phyloP scores from a whole-genome alignment of 345 rosid species.

The Draba incana region DNA sequence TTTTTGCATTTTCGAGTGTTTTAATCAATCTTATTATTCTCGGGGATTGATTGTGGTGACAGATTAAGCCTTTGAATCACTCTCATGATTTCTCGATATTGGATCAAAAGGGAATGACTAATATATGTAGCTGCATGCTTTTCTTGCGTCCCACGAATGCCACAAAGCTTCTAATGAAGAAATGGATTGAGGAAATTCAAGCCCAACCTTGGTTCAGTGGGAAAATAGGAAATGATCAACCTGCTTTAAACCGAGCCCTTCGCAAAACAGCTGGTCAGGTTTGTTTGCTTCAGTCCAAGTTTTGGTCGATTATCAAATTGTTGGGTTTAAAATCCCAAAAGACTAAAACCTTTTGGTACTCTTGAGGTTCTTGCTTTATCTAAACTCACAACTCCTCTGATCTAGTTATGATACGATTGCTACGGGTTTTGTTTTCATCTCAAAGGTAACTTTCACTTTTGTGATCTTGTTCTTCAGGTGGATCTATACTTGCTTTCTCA shows the following conservation, averaged over 20 bases:
- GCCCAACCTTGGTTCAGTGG: conserved; percentile 17
- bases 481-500: conserved; percentile 83
- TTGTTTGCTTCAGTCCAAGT: too few relatives aligned
- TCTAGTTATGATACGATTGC: too few relatives aligned
- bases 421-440: too few relatives aligned
- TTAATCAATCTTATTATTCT: neutral
- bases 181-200: conserved; percentile 39
- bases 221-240: conserved; percentile 55
- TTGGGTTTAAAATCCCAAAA: too few relatives aligned
- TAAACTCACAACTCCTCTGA: too few relatives aligned
- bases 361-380: too few relatives aligned
- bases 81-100: too few relatives aligned
- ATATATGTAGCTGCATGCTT: too few relatives aligned
- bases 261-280: conserved; percentile 63
- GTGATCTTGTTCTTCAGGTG: conserved; percentile 43
- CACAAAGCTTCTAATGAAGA: conserved; percentile 32
- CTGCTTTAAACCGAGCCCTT: conserved; percentile 63
- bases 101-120: too few relatives aligned
- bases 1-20: neutral
- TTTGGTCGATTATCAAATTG: too few relatives aligned
- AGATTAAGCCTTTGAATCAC: neutral
- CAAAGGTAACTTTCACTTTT: too few relatives aligned
- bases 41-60: neutral
- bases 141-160: conserved; percentile 13
- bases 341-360: too few relatives aligned